Percentiles rank a stretch among this genome's conserved stretches.
Conservation (phyloP, 441 rosid genomes). For the Pelargonium citronellum region DNA sequence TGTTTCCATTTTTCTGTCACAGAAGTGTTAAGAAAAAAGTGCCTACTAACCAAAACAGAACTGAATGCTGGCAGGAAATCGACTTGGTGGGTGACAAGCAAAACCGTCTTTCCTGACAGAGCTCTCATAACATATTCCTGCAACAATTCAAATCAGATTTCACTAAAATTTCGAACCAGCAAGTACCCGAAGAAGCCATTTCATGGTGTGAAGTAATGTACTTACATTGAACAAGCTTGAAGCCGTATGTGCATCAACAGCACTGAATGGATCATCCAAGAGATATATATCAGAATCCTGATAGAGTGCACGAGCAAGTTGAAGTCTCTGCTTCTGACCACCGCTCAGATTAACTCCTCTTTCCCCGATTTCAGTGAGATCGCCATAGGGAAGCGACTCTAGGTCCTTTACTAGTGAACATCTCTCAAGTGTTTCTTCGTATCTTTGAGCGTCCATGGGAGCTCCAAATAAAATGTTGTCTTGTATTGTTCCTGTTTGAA, state of each 20-base stretch:
- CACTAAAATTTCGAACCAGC: background rate
- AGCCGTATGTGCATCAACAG: conserved; percentile 96
- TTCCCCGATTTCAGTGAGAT: conserved; percentile 91
- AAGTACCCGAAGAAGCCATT: background rate
- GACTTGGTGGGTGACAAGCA: conserved; percentile 93
- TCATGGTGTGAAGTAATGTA: conserved; percentile 4
- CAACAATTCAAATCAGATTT: conserved; percentile 25
- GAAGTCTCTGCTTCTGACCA: conserved; percentile 94
- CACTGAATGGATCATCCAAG: conserved; percentile 96
- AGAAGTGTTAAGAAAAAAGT: background rate
- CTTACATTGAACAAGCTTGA: conserved; percentile 78
- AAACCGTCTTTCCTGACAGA: conserved; percentile 63
- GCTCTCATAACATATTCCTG: conserved; percentile 87
- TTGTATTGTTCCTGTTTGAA: conserved; percentile 77
- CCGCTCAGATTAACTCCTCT: conserved; percentile 97
- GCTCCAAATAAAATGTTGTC: conserved; percentile 85
- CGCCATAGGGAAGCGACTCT: conserved; percentile 76
- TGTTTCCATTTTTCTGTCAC: too few relatives aligned
- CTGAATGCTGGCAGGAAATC: conserved; percentile 91
- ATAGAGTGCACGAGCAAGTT: conserved; percentile 94
- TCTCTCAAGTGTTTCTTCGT: conserved; percentile 75
- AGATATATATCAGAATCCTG: conserved; percentile 89
- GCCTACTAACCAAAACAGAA: conserved; percentile 61
- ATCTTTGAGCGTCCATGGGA: conserved; percentile 52
- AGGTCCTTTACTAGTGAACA: conserved; percentile 85